A percentile compares a stretch with the other conserved stretches of the same genome.
These are phyloP conservation scores for Trametes meyenii DNA, from an alignment of 768 basidiomycete species.

Conservation along the genomic window DNA sequence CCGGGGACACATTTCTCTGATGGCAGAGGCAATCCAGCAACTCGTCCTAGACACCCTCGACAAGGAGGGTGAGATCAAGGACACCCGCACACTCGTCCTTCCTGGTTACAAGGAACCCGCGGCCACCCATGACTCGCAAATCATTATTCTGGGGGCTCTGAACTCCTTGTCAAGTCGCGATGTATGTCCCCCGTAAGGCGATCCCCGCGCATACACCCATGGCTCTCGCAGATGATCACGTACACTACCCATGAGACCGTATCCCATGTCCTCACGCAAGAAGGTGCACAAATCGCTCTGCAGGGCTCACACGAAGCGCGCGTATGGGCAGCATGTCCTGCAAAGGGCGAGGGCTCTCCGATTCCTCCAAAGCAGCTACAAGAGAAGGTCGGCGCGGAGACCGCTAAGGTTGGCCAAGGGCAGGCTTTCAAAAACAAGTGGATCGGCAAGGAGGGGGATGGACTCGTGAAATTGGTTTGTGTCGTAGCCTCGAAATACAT, in stretches of 20 bases:
- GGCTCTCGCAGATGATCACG: constrained; percentile 67
- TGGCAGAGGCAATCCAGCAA: constrained; percentile 82
- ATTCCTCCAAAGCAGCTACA: constrained; percentile 71
- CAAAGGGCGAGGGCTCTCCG: constrained; percentile 68
- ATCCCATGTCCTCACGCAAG: constrained; percentile 74
- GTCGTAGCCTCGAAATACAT: background rate
- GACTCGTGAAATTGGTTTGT: constrained; percentile 84
- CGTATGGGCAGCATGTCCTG: constrained; percentile 85
- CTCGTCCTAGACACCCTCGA: constrained; percentile 77
- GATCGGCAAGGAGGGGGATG: constrained; percentile 90
- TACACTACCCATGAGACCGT: constrained; percentile 79
- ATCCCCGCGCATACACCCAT: constrained; percentile 3
- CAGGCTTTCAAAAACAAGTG: constrained; percentile 97
- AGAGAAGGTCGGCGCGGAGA: constrained; percentile 79
- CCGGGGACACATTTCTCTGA: background rate
- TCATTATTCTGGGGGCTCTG: constrained; percentile 82
- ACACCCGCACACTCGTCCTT: constrained; percentile 68
- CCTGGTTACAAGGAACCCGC: constrained; percentile 65
- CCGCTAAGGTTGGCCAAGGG: constrained; percentile 91
- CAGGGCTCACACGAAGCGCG: constrained; percentile 94
- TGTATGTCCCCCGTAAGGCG: constrained; percentile 45
- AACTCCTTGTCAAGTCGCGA: constrained; percentile 90
- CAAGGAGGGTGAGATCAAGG: constrained; percentile 53
- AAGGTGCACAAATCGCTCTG: constrained; percentile 77
- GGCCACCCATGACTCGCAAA: constrained; percentile 75